phyloP scores from a whole-genome alignment of 306 rosid species.

The Corylus americana region DNA sequence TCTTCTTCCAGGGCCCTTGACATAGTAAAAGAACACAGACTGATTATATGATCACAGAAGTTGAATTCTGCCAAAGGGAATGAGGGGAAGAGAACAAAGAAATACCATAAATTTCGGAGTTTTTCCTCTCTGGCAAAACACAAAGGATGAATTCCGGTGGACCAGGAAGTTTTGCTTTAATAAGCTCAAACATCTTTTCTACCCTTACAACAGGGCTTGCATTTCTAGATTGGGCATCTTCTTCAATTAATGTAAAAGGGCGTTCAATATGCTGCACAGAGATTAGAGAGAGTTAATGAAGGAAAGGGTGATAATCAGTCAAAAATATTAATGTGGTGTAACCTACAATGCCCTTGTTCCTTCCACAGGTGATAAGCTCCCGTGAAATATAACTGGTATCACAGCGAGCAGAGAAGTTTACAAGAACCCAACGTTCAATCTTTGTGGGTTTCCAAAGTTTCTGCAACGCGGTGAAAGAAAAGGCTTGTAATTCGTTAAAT shows the following conservation, averaged over 20 bases:
- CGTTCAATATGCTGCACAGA: slow-evolving; percentile 70
- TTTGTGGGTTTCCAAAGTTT: slow-evolving; percentile 59
- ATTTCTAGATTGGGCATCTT: slow-evolving; percentile 60
- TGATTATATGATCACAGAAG: slow-evolving; percentile 9
- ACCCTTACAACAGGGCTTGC: slow-evolving; percentile 70
- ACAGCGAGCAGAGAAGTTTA: slow-evolving; percentile 89
- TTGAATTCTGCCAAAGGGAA: slow-evolving; percentile 9
- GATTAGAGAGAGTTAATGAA: slow-evolving; percentile 27
- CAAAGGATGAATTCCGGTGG: slow-evolving; percentile 77
- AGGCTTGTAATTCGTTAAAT: slow-evolving; percentile 14
- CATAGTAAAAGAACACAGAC: slow-evolving; percentile 20
- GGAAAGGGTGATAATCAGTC: slow-evolving; percentile 23
- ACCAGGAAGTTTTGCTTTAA: slow-evolving; percentile 45
- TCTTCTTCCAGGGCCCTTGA: slow-evolving; percentile 92
- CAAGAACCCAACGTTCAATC: slow-evolving; percentile 70
- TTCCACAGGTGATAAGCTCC: slow-evolving; percentile 92
- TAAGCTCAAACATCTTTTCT: slow-evolving; percentile 76
- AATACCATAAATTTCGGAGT: slow-evolving; percentile 77
- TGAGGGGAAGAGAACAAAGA: background rate
- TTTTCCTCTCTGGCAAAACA: slow-evolving; percentile 81
- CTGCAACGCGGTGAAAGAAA: slow-evolving; percentile 38
- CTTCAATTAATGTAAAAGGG: slow-evolving; percentile 76
- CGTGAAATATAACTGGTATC: slow-evolving; percentile 80
- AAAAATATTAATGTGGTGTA: slow-evolving; percentile 1
- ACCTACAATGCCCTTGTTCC: slow-evolving; percentile 87